Evolutionary conservation across 1,284 basidiomycete species (phyloP).

Genomic region (Sporisorium graminicola): DNA sequence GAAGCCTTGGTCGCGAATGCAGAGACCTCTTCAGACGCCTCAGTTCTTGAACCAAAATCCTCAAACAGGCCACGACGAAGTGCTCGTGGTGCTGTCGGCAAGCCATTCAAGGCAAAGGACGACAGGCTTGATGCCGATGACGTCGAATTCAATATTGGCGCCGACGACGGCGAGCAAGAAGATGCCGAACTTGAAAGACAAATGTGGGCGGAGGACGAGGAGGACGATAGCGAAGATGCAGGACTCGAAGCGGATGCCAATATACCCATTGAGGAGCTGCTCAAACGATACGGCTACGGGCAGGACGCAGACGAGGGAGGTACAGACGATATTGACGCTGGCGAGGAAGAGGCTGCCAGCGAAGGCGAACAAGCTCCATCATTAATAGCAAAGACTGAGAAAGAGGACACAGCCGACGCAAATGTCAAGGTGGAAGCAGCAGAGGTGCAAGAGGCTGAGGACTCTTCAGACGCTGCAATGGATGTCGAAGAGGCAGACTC

Average conservation of each 20-base stretch:
- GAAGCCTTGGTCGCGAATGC: not conserved
- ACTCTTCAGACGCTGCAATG: conserved; percentile 35
- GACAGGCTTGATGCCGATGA: conserved; percentile 35
- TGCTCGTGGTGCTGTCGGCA: conserved; percentile 1
- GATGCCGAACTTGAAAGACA: conserved; percentile 67
- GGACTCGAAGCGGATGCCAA: conserved; percentile 73
- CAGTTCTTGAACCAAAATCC: not conserved
- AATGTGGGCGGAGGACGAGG: conserved; percentile 67
- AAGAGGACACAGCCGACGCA: not conserved
- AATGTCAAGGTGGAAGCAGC: conserved; percentile 9
- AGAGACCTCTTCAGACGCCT: not conserved
- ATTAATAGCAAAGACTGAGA: not conserved
- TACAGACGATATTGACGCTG: conserved; percentile 36
- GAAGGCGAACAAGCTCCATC: conserved; percentile 18
- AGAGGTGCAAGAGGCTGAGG: conserved; percentile 16
- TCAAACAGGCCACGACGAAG: conserved; percentile 20
- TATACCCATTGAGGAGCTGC: conserved; percentile 74
- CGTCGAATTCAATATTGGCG: conserved; percentile 28
- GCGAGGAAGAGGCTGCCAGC: conserved; percentile 19
- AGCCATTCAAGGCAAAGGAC: conserved; percentile 13
- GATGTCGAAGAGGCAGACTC: conserved; percentile 22
- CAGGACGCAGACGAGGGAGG: conserved; percentile 17
- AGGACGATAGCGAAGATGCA: conserved; percentile 72
- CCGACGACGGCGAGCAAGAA: conserved; percentile 54
- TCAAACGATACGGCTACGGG: conserved; percentile 72